Percentiles rank a stretch among this genome's conserved stretches.
These are phyloP conservation scores for Colletotrichum godetiae DNA, from an alignment of 2,329 filamentous ascomycete genomes.

Conservation along the genomic window DNA sequence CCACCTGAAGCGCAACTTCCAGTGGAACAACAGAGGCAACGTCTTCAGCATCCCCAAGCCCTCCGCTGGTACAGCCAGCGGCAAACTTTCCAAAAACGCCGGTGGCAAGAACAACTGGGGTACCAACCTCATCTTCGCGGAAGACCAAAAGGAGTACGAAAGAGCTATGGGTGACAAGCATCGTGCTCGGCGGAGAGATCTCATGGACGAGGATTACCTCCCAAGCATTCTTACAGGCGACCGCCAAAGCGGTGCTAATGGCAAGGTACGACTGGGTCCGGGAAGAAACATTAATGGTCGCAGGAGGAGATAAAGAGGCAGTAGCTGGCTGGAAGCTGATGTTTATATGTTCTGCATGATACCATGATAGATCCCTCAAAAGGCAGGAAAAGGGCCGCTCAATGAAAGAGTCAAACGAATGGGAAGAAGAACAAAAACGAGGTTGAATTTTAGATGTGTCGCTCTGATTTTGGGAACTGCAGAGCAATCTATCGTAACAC, in stretches of 20 bases:
- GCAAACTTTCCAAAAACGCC: constrained; percentile 72
- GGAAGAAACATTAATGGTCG: constrained; percentile 81
- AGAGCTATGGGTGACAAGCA: constrained; percentile 72
- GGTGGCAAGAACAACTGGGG: constrained; percentile 91
- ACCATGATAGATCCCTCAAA: constrained; percentile 34
- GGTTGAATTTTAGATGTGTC: constrained; percentile 21
- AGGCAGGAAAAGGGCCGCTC: not conserved
- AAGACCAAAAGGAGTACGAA: constrained; percentile 95
- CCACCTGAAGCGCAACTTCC: constrained; percentile 93
- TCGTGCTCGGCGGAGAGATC: constrained; percentile 77
- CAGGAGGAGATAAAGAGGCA: constrained; percentile 4
- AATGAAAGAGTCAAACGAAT: not conserved
- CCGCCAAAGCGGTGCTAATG: constrained; percentile 65
- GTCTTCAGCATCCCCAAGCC: constrained; percentile 94
- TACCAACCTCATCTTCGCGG: constrained; percentile 82
- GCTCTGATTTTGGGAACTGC: constrained; percentile 3
- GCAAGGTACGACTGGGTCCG: constrained; percentile 83
- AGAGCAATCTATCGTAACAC: constrained; percentile 22
- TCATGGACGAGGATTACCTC: constrained; percentile 96
- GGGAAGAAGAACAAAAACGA: constrained; percentile 23
- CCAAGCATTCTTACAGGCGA: constrained; percentile 87
- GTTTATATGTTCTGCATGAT: constrained; percentile 36
- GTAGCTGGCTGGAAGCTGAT: constrained; percentile 1
- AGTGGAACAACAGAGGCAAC: constrained; percentile 95
- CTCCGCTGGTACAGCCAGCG: constrained; percentile 81